Base-by-base conservation (phyloP, 1,284 basidiomycete genomes). In the Phlebopus sp. region DNA sequence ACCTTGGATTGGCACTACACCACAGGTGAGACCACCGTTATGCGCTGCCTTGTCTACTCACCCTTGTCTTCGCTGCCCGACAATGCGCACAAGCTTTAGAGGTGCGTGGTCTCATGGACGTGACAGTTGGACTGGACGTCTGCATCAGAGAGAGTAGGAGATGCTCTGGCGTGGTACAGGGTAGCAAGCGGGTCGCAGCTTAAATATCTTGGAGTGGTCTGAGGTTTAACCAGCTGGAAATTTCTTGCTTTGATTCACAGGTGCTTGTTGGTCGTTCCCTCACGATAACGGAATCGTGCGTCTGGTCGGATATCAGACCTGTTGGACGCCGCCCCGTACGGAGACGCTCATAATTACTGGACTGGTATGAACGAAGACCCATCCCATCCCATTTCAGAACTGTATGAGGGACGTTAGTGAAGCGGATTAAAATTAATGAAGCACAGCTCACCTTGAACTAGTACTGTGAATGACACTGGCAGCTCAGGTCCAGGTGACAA, bases 401-500 rank as follows among this genome's bases (percentile, higher is more conserved):
- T 42, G 51, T 47, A 52, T 47, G 38, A 19, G 34, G 45, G 49
- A 38, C 49, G 48, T 52, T 45, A 52, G 52, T 55, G 38, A 37
- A 41, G 32, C 39, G 36, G 31, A 50, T 49, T 18, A 46, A 30
- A 56, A 63, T 63, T 63, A 63, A 63, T 63, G 52, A 63, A 63
- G 27, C 27, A 53, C 49, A 47, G 50, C 51, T 49, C 52, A 50
- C 58, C 40, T 50, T 60, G 61, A 64, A 62, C 64, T 57, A 60
- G 53, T 21, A 23, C 42, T 48, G 37, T 35, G 44, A 40, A 39
- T 51, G 59, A 47, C 55, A 59, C 5, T 6, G 54, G 52, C 40
- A 60, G 55, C 64, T 60, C 59, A 66, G 54, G 61, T 49, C 39
- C 59, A 57, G 61, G 63, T 62, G 63, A 60, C 46, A 56, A 43